Evolutionary conservation across 768 basidiomycete species (phyloP).

Genomic region (Lactarius hengduanensis): DNA sequence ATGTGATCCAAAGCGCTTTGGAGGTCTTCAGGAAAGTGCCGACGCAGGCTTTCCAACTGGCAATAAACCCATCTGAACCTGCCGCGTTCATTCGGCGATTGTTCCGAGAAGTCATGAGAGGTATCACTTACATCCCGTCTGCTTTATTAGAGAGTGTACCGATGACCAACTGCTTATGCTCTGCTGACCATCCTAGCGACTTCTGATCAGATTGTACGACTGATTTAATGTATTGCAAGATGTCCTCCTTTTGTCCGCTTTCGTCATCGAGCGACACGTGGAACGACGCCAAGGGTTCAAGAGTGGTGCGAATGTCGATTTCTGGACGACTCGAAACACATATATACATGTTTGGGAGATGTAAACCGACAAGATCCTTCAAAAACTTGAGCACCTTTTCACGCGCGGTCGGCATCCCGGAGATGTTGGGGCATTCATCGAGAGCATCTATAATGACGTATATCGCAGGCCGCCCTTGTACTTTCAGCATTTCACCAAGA

Average conservation of each 20-base stretch:
- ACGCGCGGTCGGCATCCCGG: background rate
- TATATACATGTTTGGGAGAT: no score
- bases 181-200: background rate
- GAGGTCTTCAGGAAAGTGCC: background rate
- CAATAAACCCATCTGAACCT: slow-evolving; percentile 8
- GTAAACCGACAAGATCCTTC: no score
- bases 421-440: background rate
- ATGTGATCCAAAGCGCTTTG: background rate
- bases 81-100: background rate
- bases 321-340: no score
- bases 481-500: no score
- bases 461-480: no score
- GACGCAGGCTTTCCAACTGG: background rate
- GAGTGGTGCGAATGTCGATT: no score
- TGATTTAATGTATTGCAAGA: background rate
- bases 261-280: slow-evolving; percentile 3
- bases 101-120: background rate
- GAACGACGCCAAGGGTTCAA: no score
- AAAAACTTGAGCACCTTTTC: no score
- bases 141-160: background rate
- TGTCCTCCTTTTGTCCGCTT: slow-evolving; percentile 1
- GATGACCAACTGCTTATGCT: slow-evolving; percentile 2
- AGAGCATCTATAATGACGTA: no score
- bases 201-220: background rate
- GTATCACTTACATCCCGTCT: background rate